phyloP scores from a whole-genome alignment of 2,329 filamentous ascomycete species.

The Stachybotrys chlorohalonatus region DNA sequence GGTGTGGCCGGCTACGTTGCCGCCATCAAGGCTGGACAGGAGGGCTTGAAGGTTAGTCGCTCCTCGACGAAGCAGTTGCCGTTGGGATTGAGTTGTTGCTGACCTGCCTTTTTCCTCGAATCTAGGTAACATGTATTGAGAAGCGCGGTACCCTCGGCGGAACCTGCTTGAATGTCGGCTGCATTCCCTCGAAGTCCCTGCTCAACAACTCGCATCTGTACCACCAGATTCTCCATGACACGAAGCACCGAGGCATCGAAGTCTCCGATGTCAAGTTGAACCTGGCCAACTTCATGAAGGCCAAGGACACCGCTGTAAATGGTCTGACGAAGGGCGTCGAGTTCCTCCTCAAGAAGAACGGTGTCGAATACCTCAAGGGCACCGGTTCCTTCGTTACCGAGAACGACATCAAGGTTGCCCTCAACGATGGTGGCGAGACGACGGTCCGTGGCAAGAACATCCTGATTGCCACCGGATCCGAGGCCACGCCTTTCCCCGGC shows the following conservation, averaged over 20 bases:
- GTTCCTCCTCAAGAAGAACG: constrained; percentile 98
- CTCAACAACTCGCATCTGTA: constrained; percentile 99
- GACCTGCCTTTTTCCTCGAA: neutral
- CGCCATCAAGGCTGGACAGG: constrained; percentile 97
- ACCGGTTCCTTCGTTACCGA: constrained; percentile 79
- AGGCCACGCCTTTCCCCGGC: constrained; percentile 93
- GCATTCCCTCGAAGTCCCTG: constrained; percentile 97
- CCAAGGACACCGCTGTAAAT: constrained; percentile 84
- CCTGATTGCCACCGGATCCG: constrained; percentile 90
- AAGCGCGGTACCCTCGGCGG: constrained; percentile 93
- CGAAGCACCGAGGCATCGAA: constrained; percentile 93
- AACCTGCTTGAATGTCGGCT: constrained; percentile 97
- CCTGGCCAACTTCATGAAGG: constrained; percentile 93
- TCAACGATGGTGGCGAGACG: constrained; percentile 86
- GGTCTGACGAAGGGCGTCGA: constrained; percentile 95
- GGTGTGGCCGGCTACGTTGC: constrained; percentile 98
- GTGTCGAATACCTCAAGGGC: constrained; percentile 95
- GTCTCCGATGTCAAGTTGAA: constrained; percentile 97
- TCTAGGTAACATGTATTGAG: constrained; percentile 89
- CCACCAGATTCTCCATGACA: constrained; percentile 94
- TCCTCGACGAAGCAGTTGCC: no score
- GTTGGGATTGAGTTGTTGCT: constrained; percentile 1
- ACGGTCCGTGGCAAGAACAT: constrained; percentile 91
- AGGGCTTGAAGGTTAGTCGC: constrained; percentile 75
- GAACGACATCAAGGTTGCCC: constrained; percentile 83